Conservation (phyloP, 768 basidiomycete genomes). For the Sarcomyxa edulis region DNA sequence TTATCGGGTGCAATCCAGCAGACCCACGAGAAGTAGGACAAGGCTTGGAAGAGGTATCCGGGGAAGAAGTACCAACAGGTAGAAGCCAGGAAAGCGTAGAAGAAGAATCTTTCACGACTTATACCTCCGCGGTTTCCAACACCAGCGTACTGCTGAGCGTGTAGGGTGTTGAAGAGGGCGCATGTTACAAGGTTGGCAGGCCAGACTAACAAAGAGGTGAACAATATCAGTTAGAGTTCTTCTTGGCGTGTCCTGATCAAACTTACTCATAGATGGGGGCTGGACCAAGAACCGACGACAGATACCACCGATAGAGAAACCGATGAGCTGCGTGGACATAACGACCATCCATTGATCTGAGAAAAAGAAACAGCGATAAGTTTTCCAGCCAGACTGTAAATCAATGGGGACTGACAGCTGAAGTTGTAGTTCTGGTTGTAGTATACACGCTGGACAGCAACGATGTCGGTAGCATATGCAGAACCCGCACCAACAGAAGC, state of each 20-base stretch:
- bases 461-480: conserved; percentile 73
- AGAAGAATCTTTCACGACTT: conserved; percentile 74
- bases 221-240: neutral
- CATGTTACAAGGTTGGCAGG: conserved; percentile 71
- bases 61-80: conserved; percentile 62
- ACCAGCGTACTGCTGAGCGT: conserved; percentile 66
- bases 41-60: conserved; percentile 66
- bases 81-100: conserved; percentile 53
- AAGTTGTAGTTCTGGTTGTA: conserved; percentile 64
- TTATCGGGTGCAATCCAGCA: conserved; percentile 69
- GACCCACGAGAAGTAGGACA: conserved; percentile 56
- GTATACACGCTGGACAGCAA: conserved; percentile 72
- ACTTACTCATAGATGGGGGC: conserved; percentile 64
- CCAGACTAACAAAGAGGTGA: conserved; percentile 59
- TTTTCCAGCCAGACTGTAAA: neutral
- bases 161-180: conserved; percentile 76
- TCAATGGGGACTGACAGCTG: conserved; percentile 32
- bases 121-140: conserved; percentile 60
- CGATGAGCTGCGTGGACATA: conserved; percentile 71
- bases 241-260: neutral
- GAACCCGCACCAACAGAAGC: conserved; percentile 34
- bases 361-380: conserved; percentile 3
- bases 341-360: conserved; percentile 77
- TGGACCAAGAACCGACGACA: conserved; percentile 72
- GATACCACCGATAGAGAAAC: conserved; percentile 77